Evolutionary conservation across 2,329 filamentous ascomycete species (phyloP).

Genomic region (Cordyceps militaris): DNA sequence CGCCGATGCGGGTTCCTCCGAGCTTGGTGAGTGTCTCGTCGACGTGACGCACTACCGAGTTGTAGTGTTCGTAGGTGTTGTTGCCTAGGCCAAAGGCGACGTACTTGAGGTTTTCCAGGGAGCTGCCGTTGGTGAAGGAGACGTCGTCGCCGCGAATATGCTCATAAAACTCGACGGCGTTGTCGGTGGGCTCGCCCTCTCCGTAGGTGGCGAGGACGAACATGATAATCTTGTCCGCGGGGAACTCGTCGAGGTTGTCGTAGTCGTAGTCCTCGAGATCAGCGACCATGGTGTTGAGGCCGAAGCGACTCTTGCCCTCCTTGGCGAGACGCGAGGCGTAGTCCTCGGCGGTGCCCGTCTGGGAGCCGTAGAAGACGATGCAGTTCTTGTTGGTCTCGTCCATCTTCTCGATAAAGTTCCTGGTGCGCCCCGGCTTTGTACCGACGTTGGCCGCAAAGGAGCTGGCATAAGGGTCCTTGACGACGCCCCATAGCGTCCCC

Average conservation of each 20-base stretch:
- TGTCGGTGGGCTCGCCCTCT: conserved; percentile 96
- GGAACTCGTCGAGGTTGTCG: conserved; percentile 83
- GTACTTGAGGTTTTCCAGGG: conserved; percentile 80
- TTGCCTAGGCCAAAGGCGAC: conserved; percentile 95
- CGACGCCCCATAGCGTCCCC: conserved; percentile 83
- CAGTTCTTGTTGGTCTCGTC: conserved; percentile 95
- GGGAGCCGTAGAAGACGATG: conserved; percentile 96
- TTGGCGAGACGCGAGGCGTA: conserved; percentile 95
- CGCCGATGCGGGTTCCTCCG: conserved; percentile 76
- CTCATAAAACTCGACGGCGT: conserved; percentile 98
- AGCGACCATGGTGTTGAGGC: conserved; percentile 95
- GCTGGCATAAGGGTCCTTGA: conserved; percentile 80
- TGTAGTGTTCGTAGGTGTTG: conserved; percentile 99
- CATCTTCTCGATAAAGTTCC: conserved; percentile 93
- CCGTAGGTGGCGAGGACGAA: conserved; percentile 97
- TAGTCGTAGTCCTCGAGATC: conserved; percentile 98
- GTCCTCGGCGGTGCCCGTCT: conserved; percentile 96
- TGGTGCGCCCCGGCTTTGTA: conserved; percentile 74
- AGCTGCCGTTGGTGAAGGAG: conserved; percentile 67
- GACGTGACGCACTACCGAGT: conserved; percentile 93
- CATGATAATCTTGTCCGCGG: conserved; percentile 84
- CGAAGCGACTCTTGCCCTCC: conserved; percentile 93
- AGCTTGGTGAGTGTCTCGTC: conserved; percentile 73
- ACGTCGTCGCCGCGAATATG: conserved; percentile 80
- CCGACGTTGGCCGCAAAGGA: conserved; percentile 63